A percentile compares a stretch with the other conserved stretches of the same genome.
phyloP scores from a whole-genome alignment of 495 filamentous ascomycete species.

The Trichoderma asperelloides region DNA sequence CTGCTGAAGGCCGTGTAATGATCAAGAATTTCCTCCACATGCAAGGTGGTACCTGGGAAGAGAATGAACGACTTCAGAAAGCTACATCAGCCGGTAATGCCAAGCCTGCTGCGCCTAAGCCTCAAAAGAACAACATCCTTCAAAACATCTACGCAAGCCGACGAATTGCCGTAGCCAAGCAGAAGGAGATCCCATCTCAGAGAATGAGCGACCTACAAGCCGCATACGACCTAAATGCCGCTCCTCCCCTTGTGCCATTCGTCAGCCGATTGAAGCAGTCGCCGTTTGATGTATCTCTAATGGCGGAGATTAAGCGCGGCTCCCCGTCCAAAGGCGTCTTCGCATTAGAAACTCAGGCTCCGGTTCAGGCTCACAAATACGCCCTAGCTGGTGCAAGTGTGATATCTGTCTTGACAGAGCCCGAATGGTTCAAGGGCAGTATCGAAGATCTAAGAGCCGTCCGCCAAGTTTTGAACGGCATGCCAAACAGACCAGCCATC shows the following conservation, averaged over 20 bases:
- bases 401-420: slow-evolving; percentile 95
- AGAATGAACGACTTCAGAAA: slow-evolving; percentile 52
- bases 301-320: slow-evolving; percentile 95
- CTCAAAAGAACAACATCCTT: slow-evolving; percentile 68
- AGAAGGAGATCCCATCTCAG: slow-evolving; percentile 80
- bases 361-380: slow-evolving; percentile 83
- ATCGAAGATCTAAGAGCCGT: slow-evolving; percentile 89
- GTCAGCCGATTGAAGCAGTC: slow-evolving; percentile 69
- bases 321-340: slow-evolving; percentile 97
- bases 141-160: slow-evolving; percentile 88
- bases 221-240: slow-evolving; percentile 70
- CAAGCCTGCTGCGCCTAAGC: slow-evolving; percentile 16
- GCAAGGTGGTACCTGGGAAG: slow-evolving; percentile 82
- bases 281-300: slow-evolving; percentile 72
- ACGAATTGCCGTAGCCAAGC: slow-evolving; percentile 62
- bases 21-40: slow-evolving; percentile 84
- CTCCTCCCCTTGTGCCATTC: slow-evolving; percentile 80
- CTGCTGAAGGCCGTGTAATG: slow-evolving; percentile 79
- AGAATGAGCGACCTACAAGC: slow-evolving; percentile 80
- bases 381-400: slow-evolving; percentile 90
- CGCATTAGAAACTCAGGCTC: slow-evolving; percentile 75
- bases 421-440: slow-evolving; percentile 97
- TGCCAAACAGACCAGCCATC: slow-evolving; percentile 85
- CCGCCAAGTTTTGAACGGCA: slow-evolving; percentile 74
- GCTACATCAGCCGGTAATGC: slow-evolving; percentile 17